Conservation (phyloP, 257 asterid genomes). For the Solanum tarijense region DNA sequence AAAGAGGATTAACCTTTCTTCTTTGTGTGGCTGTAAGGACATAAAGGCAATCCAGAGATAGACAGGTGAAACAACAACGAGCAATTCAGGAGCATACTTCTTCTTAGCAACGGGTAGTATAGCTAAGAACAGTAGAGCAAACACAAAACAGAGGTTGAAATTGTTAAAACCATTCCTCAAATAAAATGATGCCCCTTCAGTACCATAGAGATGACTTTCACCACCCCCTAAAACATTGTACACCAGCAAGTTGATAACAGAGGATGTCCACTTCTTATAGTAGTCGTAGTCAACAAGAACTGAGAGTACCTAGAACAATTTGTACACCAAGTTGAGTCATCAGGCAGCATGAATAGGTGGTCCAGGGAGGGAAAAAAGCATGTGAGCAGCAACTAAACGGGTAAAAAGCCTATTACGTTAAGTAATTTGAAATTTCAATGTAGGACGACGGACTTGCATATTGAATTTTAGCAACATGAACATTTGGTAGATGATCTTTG, state of each 20-base stretch:
- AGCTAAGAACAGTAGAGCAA: conserved; percentile 69
- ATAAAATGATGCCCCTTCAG: conserved; percentile 79
- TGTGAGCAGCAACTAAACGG: neutral
- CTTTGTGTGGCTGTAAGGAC: conserved; percentile 98
- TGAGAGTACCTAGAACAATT: conserved; percentile 57
- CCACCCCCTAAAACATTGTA: conserved; percentile 96
- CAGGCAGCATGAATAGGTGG: neutral
- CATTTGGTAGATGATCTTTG: neutral
- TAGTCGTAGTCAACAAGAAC: conserved; percentile 59
- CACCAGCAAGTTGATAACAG: conserved; percentile 71
- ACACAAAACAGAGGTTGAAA: conserved; percentile 81
- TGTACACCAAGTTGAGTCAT: conserved; percentile 2
- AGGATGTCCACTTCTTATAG: conserved; percentile 89
- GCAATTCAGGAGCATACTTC: conserved; percentile 72
- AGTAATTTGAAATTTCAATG: neutral
- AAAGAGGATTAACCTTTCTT: conserved; percentile 66
- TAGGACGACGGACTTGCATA: neutral
- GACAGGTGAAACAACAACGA: conserved; percentile 71
- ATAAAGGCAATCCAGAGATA: conserved; percentile 91
- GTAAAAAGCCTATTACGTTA: neutral
- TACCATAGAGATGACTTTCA: conserved; percentile 93
- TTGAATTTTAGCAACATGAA: neutral
- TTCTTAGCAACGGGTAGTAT: conserved; percentile 70
- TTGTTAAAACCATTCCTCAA: conserved; percentile 86
- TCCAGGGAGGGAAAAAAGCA: neutral